phyloP scores from a whole-genome alignment of 495 filamentous ascomycete genomes.

The Penicillium alfredii region DNA sequence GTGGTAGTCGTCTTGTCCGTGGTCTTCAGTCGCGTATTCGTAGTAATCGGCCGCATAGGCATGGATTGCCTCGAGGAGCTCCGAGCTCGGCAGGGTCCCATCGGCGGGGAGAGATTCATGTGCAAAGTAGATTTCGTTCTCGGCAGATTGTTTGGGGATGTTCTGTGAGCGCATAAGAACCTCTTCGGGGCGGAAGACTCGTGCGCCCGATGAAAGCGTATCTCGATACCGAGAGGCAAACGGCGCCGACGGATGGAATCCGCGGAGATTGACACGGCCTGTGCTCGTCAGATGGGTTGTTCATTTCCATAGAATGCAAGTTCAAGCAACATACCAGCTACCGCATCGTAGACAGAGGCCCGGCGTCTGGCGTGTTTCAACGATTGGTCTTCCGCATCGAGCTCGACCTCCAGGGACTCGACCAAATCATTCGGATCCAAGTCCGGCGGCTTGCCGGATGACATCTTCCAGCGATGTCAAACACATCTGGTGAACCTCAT shows the following conservation, averaged over 20 bases:
- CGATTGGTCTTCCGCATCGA: constrained; percentile 6
- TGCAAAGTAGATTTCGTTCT: constrained; percentile 67
- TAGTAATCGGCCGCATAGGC: constrained; percentile 71
- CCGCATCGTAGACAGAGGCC: constrained; percentile 69
- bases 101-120: constrained; percentile 47
- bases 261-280: constrained; percentile 48
- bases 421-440: constrained; percentile 19
- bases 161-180: constrained; percentile 60
- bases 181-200: constrained; percentile 62
- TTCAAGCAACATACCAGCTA: constrained; percentile 54
- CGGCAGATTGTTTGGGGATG: constrained; percentile 58
- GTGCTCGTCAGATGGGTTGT: constrained; percentile 4
- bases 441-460: constrained; percentile 16
- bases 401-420: constrained; percentile 12
- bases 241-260: constrained; percentile 34
- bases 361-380: constrained; percentile 18
- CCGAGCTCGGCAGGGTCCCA: constrained; percentile 59
- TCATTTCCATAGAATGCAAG: not conserved
- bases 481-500: no score
- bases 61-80: constrained; percentile 72
- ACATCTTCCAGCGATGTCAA: constrained; percentile 15
- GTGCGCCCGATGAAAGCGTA: constrained; percentile 45
- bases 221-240: constrained; percentile 42
- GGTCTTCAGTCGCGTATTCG: constrained; percentile 30
- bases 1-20: constrained; percentile 44